These are phyloP conservation scores for Zostera marina DNA, from an alignment of 116 monocot genomes.

Conservation along the genomic window DNA sequence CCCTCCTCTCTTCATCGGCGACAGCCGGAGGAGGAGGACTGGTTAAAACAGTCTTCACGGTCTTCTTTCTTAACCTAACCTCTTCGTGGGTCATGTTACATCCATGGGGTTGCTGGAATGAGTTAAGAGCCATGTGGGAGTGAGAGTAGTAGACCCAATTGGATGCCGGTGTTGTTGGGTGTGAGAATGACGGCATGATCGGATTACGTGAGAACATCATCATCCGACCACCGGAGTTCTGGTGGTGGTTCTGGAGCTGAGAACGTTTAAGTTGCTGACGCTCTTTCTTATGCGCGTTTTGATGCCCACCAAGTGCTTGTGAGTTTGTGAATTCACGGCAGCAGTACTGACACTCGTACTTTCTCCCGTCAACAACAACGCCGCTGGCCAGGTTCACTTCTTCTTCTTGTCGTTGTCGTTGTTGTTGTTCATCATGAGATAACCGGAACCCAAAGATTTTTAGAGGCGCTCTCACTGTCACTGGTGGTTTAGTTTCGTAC, in stretches of 20 bases:
- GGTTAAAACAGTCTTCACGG: not conserved
- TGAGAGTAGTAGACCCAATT: slow-evolving; percentile 14
- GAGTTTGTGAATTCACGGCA: slow-evolving; percentile 85
- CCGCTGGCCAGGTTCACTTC: not conserved
- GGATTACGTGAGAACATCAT: slow-evolving; percentile 10
- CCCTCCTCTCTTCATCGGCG: slow-evolving; percentile 6
- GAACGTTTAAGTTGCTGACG: slow-evolving; percentile 51
- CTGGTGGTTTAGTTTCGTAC: too few species aligned
- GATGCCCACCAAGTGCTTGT: slow-evolving; percentile 86
- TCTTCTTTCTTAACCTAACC: not conserved
- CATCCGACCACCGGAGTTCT: slow-evolving; percentile 3
- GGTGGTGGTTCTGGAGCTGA: slow-evolving; percentile 14
- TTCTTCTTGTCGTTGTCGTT: not conserved
- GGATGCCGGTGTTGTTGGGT: slow-evolving; percentile 8
- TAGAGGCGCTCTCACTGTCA: too few species aligned
- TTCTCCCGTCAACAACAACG: slow-evolving; percentile 32
- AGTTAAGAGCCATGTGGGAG: not conserved
- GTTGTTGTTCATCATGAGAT: too few species aligned
- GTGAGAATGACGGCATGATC: slow-evolving; percentile 16
- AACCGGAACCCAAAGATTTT: too few species aligned
- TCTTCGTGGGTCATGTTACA: not conserved
- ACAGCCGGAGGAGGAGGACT: not conserved
- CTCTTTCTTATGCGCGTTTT: slow-evolving; percentile 98
- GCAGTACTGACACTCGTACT: slow-evolving; percentile 96
- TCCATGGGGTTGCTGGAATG: not conserved